Base-by-base conservation (phyloP, 2,329 filamentous ascomycete genomes). In the Hyphodiscus sp. region DNA sequence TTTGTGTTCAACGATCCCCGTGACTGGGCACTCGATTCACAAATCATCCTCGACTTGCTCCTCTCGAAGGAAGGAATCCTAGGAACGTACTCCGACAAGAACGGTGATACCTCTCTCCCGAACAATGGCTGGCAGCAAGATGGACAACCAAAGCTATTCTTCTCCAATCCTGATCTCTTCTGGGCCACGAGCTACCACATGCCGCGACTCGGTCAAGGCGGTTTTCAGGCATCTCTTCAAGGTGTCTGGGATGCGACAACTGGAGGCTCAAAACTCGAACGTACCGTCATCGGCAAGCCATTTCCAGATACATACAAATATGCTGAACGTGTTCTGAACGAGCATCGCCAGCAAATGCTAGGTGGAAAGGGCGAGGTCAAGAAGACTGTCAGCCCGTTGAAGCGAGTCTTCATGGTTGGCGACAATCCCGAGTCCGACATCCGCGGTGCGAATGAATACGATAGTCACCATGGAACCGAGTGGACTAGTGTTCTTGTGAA, bases 1-100 rank as follows among this genome's bases (percentile, higher is more conserved):
- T 87, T 97, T 65, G 87, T 96, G 7, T 96, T 92, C 78, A 95
- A 96, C 69, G 94, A 97, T 70, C 91, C 94, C 2, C 82, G 94
- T 52, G 94, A 99, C 74, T 99, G 94, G 94, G 91, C 88, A 0
- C 78, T 96, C 10, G 92, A 97, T 69, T 83, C 83, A 2, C 88
- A 95, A 67, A 74, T 97, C 62, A 86, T 97, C 53, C 71, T 87
- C 51, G 94, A 99, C 69, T 73, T 96, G 11, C 74, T 97, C 7
- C 77, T 95, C 42, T 96, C 91, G 0, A 76, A 81, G 18, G 64
- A 78, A n/a, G 94, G 94, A 18, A 81, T 89, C 53, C 68, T 96
- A 3, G 94, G 92, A 23, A 96, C 92, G 0, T 76, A 88, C 43
- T 92, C 88, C 0, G 60, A 76, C 11, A 83, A 81, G 66, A 95